Conservation (phyloP, 345 rosid genomes). For the Heritiera fomes region DNA sequence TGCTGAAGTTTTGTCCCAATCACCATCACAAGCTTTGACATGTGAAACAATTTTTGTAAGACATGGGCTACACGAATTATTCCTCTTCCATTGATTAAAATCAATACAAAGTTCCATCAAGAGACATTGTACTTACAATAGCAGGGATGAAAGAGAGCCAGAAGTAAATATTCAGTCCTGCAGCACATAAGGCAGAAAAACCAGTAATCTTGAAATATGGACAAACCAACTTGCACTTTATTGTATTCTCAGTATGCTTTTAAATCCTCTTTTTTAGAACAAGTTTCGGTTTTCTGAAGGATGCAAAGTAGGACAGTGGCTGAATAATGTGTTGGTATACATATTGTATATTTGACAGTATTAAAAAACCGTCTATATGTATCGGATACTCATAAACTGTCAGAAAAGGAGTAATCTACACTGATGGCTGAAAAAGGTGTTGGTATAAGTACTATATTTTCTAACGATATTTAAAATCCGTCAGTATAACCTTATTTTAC, state of each 20-base stretch:
- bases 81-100: not conserved
- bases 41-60: slow-evolving; percentile 19
- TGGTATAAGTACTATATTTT: too few species aligned
- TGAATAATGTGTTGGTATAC: too few species aligned
- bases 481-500: too few species aligned
- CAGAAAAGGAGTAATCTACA: too few species aligned
- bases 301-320: not conserved
- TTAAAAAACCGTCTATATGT: too few species aligned
- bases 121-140: slow-evolving; percentile 54
- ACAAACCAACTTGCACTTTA: not conserved
- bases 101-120: not conserved
- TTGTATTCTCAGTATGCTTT: not conserved
- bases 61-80: not conserved
- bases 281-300: not conserved
- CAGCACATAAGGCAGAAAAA: slow-evolving; percentile 2
- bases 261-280: not conserved
- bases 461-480: too few species aligned
- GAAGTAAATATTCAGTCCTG: slow-evolving; percentile 89
- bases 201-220: too few species aligned
- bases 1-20: slow-evolving; percentile 93
- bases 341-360: too few species aligned
- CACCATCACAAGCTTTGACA: slow-evolving; percentile 76
- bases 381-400: too few species aligned
- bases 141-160: slow-evolving; percentile 97
- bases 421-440: too few species aligned